A percentile compares a stretch with the other conserved stretches of the same genome.
Conservation (phyloP, 805 yeast species). For the Limtongia smithiae region DNA sequence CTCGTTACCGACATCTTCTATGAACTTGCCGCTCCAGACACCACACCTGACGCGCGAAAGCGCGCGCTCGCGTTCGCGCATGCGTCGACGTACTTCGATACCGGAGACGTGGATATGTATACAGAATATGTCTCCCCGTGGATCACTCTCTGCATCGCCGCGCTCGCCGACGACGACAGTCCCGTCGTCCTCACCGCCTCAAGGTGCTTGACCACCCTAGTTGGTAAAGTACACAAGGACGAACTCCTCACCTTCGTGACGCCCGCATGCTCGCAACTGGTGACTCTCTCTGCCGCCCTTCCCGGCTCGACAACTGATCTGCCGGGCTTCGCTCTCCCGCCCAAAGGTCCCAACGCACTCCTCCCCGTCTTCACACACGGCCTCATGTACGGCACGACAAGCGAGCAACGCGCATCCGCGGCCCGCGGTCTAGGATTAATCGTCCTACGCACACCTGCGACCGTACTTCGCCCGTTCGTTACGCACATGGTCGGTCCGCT, state of each 20-base stretch:
- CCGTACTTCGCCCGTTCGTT: conserved; percentile 73
- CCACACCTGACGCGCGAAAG: conserved; percentile 52
- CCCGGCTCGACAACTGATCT: no score
- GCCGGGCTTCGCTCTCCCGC: conserved; percentile 63
- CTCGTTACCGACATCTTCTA: conserved; percentile 79
- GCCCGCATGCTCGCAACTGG: conserved; percentile 75
- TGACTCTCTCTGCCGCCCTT: conserved; percentile 57
- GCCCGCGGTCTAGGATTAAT: conserved; percentile 88
- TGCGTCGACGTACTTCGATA: conserved; percentile 65
- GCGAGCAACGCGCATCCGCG: conserved; percentile 78
- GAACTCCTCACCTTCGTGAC: conserved; percentile 70
- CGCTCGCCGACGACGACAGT: conserved; percentile 66
- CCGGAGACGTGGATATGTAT: conserved; percentile 61
- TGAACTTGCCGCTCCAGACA: conserved; percentile 72
- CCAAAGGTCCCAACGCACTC: conserved; percentile 82
- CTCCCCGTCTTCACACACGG: conserved; percentile 93
- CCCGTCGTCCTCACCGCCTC: conserved; percentile 63
- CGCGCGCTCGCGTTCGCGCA: conserved; percentile 63
- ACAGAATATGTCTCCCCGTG: conserved; percentile 70
- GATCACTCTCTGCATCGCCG: conserved; percentile 62
- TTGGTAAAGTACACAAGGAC: conserved; percentile 71
- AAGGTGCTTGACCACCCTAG: conserved; percentile 60
- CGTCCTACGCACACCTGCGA: conserved; percentile 75
- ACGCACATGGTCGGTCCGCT: conserved; percentile 95
- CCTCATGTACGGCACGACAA: conserved; percentile 83